phyloP scores from a whole-genome alignment of 257 asterid species.

The Solanum pennellii region DNA sequence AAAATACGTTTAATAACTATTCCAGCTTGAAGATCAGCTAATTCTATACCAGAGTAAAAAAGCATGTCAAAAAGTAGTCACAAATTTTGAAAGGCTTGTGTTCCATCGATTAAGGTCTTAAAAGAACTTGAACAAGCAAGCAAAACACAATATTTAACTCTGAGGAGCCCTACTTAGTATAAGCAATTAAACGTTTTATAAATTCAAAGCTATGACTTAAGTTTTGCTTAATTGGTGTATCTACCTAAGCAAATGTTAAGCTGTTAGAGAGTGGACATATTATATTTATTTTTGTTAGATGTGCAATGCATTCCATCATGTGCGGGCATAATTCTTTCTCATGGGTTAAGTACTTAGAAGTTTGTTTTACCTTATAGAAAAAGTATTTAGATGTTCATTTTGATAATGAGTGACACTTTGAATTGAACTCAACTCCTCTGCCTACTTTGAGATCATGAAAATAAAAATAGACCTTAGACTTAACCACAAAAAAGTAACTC shows the following conservation, averaged over 20 bases:
- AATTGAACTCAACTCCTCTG: background rate
- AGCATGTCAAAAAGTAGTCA: background rate
- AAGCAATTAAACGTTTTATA: background rate
- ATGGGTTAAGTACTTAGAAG: background rate
- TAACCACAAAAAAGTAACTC: background rate
- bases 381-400: background rate
- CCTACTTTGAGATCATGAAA: background rate
- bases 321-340: background rate
- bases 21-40: background rate
- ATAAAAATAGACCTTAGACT: background rate
- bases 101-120: background rate
- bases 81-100: background rate
- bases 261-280: background rate
- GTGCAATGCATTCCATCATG: background rate
- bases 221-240: background rate
- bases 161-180: background rate
- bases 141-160: background rate
- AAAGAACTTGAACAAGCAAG: background rate
- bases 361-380: background rate
- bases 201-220: background rate
- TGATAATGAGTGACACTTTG: background rate
- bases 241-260: background rate
- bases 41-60: background rate
- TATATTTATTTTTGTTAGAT: background rate
- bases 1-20: background rate